Evolutionary conservation across 2,329 filamentous ascomycete species (phyloP), one percentile per base, ranked within the genome.

Genomic region (Zasmidium citrigriseum): DNA sequence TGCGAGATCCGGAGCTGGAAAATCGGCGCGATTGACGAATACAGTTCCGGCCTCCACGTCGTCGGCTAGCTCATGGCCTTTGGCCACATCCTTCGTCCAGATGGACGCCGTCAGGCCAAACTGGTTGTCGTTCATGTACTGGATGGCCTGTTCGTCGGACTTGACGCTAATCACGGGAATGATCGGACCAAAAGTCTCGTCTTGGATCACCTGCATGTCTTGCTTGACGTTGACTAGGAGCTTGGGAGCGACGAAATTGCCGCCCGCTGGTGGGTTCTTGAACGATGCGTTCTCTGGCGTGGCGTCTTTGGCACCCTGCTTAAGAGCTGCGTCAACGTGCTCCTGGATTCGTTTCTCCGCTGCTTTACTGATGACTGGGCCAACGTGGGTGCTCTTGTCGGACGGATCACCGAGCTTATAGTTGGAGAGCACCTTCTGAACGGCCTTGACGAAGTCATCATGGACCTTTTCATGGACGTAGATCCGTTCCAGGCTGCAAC

Each of bases 71-170:
- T 89, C 83, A 67, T 92, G 86, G 16, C 89, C 93, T 71, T 82
- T 87, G 47, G 79, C 81, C 2, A 87, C 85, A 71, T 98, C 91
- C 75, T 95, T 96, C 58, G 92, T 96, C 93, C 93, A 98, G 69
- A 98, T 92, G 70, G 91, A 96, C n/a, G 93, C 93, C 2, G 93
- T 97, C 61, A 98, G 82, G 4, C 93, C 93, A 72, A 96, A 96
- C 64, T 96, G 88, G 77, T 90, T 95, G 73, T 96, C 92, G 69
- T 97, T 97, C 92, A 98, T 97, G 52, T 93, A 78, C 65, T 81
- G 78, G 61, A 97, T 78, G 1, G 93, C 93, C 75, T 97, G 91
- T 18, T 84, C 84, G 69, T 97, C 93, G 66, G 80, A 80, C 70
- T 86, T 85, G 61, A 97, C 93, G 74, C 90, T 90, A 87, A 93